phyloP scores from a whole-genome alignment of 805 yeast species.

The Saccharomycopsis guyanensis region DNA sequence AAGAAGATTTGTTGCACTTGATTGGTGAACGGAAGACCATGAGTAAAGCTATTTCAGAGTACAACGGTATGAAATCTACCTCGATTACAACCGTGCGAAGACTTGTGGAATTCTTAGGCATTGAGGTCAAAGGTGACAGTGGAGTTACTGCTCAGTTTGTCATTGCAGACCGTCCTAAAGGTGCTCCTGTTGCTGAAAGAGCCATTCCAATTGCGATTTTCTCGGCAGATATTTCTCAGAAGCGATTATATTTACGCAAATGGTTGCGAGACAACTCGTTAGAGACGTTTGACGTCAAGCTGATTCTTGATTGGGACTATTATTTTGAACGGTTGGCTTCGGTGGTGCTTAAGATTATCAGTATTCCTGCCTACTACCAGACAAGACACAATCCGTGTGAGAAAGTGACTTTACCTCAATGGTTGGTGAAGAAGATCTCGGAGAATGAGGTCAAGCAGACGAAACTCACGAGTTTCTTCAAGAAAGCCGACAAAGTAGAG shows the following conservation, averaged over 20 bases:
- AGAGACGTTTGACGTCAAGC: conserved; percentile 78
- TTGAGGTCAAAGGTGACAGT: conserved; percentile 92
- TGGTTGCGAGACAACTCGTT: conserved; percentile 81
- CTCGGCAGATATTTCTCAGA: conserved; percentile 68
- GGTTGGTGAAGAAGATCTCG: conserved; percentile 67
- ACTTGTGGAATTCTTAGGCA: conserved; percentile 90
- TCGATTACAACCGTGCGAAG: conserved; percentile 93
- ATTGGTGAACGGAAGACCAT: conserved; percentile 95
- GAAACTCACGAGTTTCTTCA: conserved; percentile 51
- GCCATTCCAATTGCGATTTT: conserved; percentile 96
- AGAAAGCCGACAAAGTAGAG: conserved; percentile 33
- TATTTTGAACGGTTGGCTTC: conserved; percentile 87
- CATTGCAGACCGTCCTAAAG: conserved; percentile 73
- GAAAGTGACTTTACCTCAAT: conserved; percentile 86
- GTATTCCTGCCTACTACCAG: conserved; percentile 96
- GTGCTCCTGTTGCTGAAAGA: conserved; percentile 89
- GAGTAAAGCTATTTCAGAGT: conserved; percentile 87
- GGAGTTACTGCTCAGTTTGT: conserved; percentile 94
- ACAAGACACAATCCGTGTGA: conserved; percentile 87
- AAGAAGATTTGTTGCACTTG: conserved; percentile 86
- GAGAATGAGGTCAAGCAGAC: conserved; percentile 63
- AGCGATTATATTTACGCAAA: conserved; percentile 65
- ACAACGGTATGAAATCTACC: conserved; percentile 85
- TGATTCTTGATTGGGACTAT: conserved; percentile 88
- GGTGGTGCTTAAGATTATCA: conserved; percentile 87